Evolutionary conservation across 306 rosid genomes (phyloP).

Genomic region (Datisca glomerata): DNA sequence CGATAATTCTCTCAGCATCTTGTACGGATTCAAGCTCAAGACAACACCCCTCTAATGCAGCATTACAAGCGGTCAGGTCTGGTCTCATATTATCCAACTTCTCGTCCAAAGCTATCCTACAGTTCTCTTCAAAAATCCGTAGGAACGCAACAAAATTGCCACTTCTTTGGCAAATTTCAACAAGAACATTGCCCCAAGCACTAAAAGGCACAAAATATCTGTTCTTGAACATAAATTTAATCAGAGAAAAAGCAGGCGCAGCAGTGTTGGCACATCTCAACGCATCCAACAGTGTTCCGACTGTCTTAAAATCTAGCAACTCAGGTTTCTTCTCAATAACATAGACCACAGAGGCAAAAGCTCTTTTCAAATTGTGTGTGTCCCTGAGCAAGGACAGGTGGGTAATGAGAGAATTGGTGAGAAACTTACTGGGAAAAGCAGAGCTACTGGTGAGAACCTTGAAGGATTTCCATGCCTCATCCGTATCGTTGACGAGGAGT

Average conservation of each 20-base stretch:
- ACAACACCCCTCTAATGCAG: conserved; percentile 79
- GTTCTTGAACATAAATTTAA: conserved; percentile 53
- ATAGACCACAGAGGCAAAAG: conserved; percentile 57
- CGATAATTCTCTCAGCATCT: conserved; percentile 58
- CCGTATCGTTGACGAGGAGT: conserved; percentile 36
- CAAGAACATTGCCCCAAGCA: conserved; percentile 57
- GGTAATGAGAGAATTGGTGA: conserved; percentile 56
- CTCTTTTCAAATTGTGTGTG: conserved; percentile 62
- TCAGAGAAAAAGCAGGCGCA: conserved; percentile 74
- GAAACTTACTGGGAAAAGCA: conserved; percentile 58
- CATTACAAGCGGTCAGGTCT: conserved; percentile 70
- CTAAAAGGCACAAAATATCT: conserved; percentile 54
- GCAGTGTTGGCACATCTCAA: conserved; percentile 59
- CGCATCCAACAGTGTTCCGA: conserved; percentile 37
- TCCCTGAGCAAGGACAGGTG: conserved; percentile 60
- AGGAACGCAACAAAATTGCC: conserved; percentile 43
- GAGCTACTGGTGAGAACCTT: conserved; percentile 54
- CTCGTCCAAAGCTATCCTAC: conserved; percentile 66
- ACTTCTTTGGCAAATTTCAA: conserved; percentile 43
- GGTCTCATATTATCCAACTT: conserved; percentile 59
- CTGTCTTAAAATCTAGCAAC: conserved; percentile 30
- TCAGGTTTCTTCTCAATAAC: conserved; percentile 48
- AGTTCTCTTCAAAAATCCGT: conserved; percentile 55
- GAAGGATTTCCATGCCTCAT: conserved; percentile 87
- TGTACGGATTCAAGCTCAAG: conserved; percentile 50